A percentile compares a stretch with the other conserved stretches of the same genome.
Evolutionary conservation across 2,329 filamentous ascomycete species (phyloP).

Genomic region (Ophiosphaerella korrae): DNA sequence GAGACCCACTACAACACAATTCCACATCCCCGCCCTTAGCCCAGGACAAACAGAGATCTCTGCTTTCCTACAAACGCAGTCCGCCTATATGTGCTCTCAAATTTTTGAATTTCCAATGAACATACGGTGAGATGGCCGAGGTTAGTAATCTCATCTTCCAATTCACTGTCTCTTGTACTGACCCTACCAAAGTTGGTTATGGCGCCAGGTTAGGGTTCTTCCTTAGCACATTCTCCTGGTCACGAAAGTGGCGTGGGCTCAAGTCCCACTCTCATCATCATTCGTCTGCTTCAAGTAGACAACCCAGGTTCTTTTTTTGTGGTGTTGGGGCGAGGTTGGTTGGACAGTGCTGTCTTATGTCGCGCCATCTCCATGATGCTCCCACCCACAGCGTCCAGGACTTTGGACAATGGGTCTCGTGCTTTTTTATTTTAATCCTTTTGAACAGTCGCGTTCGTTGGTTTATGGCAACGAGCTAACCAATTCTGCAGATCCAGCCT

Average conservation of each 20-base stretch:
- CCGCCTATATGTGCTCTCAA: conserved; percentile 2
- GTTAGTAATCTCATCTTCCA: background rate
- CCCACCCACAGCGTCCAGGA: too few relatives aligned
- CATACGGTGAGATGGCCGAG: conserved; percentile 9
- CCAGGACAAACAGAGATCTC: background rate
- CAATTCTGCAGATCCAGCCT: conserved; percentile 68
- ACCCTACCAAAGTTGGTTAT: conserved; percentile 33
- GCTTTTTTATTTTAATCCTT: background rate
- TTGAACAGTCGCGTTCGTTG: background rate
- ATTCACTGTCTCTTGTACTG: background rate
- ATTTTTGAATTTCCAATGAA: background rate
- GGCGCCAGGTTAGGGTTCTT: conserved; percentile 40
- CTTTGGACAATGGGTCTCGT: too few relatives aligned
- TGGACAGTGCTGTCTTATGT: background rate
- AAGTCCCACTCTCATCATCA: conserved; percentile 49
- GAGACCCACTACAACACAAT: conserved; percentile 3
- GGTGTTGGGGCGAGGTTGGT: conserved; percentile 2
- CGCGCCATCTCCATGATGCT: too few relatives aligned
- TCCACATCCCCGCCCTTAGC: conserved; percentile 1
- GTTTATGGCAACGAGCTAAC: conserved; percentile 10
- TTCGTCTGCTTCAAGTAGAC: conserved; percentile 33
- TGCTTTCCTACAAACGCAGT: background rate
- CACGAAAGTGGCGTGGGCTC: conserved; percentile 48
- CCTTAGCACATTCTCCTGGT: conserved; percentile 39
- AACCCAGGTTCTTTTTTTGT: conserved; percentile 32